These are phyloP conservation scores for Avena sativa DNA, from an alignment of 176 grass and related monocot species.

Conservation along the genomic window DNA sequence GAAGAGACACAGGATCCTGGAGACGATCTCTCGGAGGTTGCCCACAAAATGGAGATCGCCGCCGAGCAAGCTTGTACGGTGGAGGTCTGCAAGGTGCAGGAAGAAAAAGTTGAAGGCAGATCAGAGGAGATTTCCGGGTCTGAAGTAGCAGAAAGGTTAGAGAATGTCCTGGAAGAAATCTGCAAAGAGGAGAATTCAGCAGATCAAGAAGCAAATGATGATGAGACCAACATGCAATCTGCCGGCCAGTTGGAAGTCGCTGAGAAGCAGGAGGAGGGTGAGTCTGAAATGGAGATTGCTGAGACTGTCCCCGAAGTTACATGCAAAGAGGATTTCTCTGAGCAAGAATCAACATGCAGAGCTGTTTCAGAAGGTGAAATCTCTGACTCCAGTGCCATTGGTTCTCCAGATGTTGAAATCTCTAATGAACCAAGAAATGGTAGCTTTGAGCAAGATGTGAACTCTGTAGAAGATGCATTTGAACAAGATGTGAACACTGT, in stretches of 20 bases:
- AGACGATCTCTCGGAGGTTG: not conserved
- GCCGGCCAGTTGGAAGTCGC: not conserved
- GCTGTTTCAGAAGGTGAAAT: slow-evolving; percentile 38
- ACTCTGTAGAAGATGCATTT: not conserved
- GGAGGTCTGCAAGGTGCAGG: slow-evolving; percentile 25
- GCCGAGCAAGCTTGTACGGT: not conserved
- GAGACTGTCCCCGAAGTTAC: not conserved
- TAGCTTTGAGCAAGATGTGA: slow-evolving; percentile 22
- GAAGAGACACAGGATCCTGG: not conserved
- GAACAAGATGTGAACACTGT: not conserved
- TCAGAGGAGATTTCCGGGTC: slow-evolving; percentile 8
- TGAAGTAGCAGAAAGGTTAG: not conserved
- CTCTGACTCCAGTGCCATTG: slow-evolving; percentile 16
- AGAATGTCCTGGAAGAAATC: not conserved
- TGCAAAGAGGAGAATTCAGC: not conserved
- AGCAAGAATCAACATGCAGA: slow-evolving; percentile 44
- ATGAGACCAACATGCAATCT: not conserved
- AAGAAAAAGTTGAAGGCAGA: slow-evolving; percentile 14
- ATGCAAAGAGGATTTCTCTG: slow-evolving; percentile 23
- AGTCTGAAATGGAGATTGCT: slow-evolving; percentile 52
- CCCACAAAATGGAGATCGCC: not conserved
- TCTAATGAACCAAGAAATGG: not conserved
- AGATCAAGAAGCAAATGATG: not conserved
- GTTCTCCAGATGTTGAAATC: slow-evolving; percentile 18
- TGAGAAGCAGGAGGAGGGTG: slow-evolving; percentile 22